Evolutionary conservation across 257 asterid species (phyloP), one percentile per base, ranked within the genome.

Genomic region (Solanum clarkiae): DNA sequence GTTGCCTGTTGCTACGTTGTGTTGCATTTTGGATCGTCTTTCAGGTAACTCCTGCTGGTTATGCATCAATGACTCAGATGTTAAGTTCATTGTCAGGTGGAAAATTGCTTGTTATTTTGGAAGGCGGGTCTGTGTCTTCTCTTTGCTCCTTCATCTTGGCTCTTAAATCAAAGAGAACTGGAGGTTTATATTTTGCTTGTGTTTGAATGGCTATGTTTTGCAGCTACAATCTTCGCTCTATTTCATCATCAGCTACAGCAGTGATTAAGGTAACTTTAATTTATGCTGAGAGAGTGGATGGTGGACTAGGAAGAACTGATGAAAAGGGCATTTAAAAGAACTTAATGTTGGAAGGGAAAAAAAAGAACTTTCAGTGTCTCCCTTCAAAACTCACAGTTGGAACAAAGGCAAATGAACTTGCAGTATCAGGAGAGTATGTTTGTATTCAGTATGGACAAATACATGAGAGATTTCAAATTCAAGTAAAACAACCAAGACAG

Each of bases 141-240:
- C 62, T 44, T 51, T 79, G 79, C 26, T 63, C 69, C 36, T 87
- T 84, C 44, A n/a, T 24, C 53, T 45, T 57, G 72, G 51, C 70
- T 87, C 80, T 84, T 42, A 59, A 53, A 36, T 40, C n/a, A 53
- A 11, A 42, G 86, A 75, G 45, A 24, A 60, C 66, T 53, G 66
- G 83, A 53, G 18, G 63, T 79, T 79, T 53, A 79, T 79, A 53
- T 29, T 79, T 79, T 44, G 45, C 42, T 84, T 70, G 51, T 74
- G 79, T 51, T 36, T 85, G 83, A 66, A n/a, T 86, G 82, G 66
- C 65, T 68, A 22, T 45, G 55, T 77, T 88, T 84, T 87, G 85
- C 93, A 96, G 99, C 86, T 96, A 96, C 86, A 96, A 96, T 90
- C 98, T 96, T 84, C 97, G 99, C 75, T 96, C 99, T 69, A 96